These are phyloP conservation scores for Seiridium unicorne DNA, from an alignment of 2,329 filamentous ascomycete species.

Conservation along the genomic window DNA sequence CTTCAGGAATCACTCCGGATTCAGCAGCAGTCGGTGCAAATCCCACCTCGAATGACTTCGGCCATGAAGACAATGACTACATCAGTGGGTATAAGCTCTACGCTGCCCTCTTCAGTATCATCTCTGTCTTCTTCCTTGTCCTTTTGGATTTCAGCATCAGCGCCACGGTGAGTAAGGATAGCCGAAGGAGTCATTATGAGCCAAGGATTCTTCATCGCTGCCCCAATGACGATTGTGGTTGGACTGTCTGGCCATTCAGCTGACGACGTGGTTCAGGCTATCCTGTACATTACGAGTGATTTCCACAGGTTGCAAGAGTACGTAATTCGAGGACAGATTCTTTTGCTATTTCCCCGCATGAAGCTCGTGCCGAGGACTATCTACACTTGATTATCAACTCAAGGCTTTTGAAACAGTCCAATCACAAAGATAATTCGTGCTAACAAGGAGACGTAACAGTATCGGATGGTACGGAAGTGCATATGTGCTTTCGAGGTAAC, in stretches of 20 bases:
- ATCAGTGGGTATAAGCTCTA: conserved; percentile 23
- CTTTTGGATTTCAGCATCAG: conserved; percentile 53
- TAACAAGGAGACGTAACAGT: not conserved
- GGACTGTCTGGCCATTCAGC: not conserved
- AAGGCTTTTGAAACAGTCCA: not conserved
- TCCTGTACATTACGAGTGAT: conserved; percentile 2
- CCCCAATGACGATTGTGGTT: not conserved
- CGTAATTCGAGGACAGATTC: not conserved
- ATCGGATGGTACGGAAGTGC: conserved; percentile 5
- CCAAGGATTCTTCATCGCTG: not conserved
- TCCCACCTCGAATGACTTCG: not conserved
- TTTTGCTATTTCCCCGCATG: not conserved
- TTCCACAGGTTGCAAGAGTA: conserved; percentile 2
- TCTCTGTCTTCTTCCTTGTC: conserved; percentile 43
- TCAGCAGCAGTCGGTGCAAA: not conserved
- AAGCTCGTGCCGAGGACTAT: not conserved
- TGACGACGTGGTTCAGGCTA: not conserved
- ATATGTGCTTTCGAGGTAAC: conserved; percentile 1
- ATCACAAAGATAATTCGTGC: not conserved
- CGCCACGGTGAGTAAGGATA: conserved; percentile 36
- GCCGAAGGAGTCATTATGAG: not conserved
- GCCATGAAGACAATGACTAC: conserved; percentile 10
- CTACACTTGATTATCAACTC: not conserved
- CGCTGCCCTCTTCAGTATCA: conserved; percentile 30
- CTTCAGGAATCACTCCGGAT: not conserved